Percentiles rank a stretch among this genome's conserved stretches.
Evolutionary conservation across 73 alveolate genomes (phyloP).

Genomic region (Paramecium biaurelia): DNA sequence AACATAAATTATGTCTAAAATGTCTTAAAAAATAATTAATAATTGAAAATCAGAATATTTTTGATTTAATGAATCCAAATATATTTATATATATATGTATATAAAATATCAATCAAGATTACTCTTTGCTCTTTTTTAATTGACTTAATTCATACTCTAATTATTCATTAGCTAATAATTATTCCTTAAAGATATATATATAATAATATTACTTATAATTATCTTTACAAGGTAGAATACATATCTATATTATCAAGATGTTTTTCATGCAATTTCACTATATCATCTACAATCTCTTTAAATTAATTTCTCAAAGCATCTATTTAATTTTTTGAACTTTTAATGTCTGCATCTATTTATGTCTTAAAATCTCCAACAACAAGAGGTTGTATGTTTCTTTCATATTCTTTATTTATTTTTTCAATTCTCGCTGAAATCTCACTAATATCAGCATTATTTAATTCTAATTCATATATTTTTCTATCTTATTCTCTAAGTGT

Average conservation of each 20-base stretch:
- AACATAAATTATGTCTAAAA: too few species aligned
- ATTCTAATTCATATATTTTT: constrained; percentile 48
- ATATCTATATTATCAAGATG: constrained; percentile 44
- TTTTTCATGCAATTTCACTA: constrained; percentile 42
- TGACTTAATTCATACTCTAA: background rate
- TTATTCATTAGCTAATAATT: constrained; percentile 31
- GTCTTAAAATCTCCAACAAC: constrained; percentile 52
- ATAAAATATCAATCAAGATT: background rate
- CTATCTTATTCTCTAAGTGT: constrained; percentile 33
- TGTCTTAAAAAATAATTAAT: too few species aligned
- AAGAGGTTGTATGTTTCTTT: constrained; percentile 22
- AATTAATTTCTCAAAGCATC: constrained; percentile 31
- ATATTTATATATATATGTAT: background rate
- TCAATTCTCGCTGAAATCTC: constrained; percentile 46
- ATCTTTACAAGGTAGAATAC: constrained; percentile 35
- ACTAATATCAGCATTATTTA: constrained; percentile 39
- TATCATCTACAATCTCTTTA: constrained; percentile 54
- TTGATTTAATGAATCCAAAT: background rate
- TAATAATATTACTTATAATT: background rate
- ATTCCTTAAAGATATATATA: background rate
- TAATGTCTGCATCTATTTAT: constrained; percentile 36
- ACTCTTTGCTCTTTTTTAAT: background rate
- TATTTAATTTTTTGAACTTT: constrained; percentile 33
- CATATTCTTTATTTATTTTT: constrained; percentile 50
- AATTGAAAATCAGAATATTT: too few species aligned